Evolutionary conservation across 176 grass and related monocot genomes (phyloP), one percentile per base, ranked within the genome.

Genomic region (Phyllostachys edulis): DNA sequence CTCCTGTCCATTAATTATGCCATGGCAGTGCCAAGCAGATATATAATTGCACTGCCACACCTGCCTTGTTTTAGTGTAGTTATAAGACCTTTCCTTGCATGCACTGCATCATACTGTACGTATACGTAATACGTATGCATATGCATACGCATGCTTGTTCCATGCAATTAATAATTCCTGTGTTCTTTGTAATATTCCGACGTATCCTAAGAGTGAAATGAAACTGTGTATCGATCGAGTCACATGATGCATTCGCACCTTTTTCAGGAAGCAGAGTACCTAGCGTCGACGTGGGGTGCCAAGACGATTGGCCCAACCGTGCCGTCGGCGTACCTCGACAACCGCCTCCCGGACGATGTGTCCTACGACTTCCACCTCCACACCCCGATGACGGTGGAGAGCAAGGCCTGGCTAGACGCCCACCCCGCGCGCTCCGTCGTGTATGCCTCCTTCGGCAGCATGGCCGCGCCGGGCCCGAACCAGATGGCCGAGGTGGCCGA

Each of bases 291-390:
- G 47, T 93, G 95, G 85, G 66, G 73, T 2, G 92, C 80, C 26
- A 98, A 90, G 90, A 93, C 92, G 68, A 77, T 98, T 55, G 95
- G 95, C 0, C 95, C 95, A 9, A 98, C 92, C 0, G 67, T 98
- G 38, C 95, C 95, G 4, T 92, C 91, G 2, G 40, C 54, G 5
- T 90, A 93, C 79, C 67, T 90, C 11, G 82, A 87, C 73, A 65
- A 17, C n/a, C 81, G 73, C 6, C 40, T 85, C 1, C 81, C 86
- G 88, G 90, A 79, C 3, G 76, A 59, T 3, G 9, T 9, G 9
- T 24, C 56, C 21, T 87, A 87, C 59, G 77, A 69, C 46, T 81
- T 62, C n/a, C 9, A 62, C 59, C 59, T 62, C 57, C 67, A 54
- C 86, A 65, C 63, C 1, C 92, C 80, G 9, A 76, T 41, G 20